Percentiles rank a stretch among this genome's conserved stretches.
Conservation (phyloP, 768 basidiomycete species). For the Russula foetens region DNA sequence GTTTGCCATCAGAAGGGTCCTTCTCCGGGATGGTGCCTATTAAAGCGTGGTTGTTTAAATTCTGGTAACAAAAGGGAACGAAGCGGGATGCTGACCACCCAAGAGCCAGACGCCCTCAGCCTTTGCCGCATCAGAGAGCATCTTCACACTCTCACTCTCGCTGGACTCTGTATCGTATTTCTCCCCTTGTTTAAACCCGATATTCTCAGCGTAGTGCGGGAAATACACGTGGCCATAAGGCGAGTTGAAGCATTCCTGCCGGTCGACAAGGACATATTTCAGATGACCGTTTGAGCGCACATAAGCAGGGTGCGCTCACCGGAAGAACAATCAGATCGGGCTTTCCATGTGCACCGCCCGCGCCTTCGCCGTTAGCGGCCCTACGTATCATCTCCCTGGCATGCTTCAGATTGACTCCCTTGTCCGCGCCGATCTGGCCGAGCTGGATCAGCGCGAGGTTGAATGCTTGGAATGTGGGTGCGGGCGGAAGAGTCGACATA, state of each 20-base stretch:
- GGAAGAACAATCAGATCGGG: conserved; percentile 82
- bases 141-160: conserved; percentile 68
- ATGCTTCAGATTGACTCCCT: conserved; percentile 72
- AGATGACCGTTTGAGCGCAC: conserved; percentile 23
- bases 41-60: not conserved
- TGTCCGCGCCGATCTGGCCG: conserved; percentile 62
- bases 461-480: conserved; percentile 57
- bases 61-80: not conserved
- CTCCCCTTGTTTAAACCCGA: conserved; percentile 51
- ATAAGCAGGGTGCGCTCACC: conserved; percentile 33
- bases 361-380: conserved; percentile 40
- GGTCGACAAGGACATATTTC: not conserved
- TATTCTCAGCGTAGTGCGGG: conserved; percentile 74
- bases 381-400: conserved; percentile 73
- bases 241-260: conserved; percentile 78
- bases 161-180: conserved; percentile 48
- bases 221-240: conserved; percentile 78
- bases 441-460: conserved; percentile 87
- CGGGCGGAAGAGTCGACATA: conserved; percentile 15
- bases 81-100: conserved; percentile 50
- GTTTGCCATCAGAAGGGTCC: conserved; percentile 47
- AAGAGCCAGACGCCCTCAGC: conserved; percentile 81
- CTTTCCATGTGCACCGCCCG: conserved; percentile 35
- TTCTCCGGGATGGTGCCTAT: conserved; percentile 90
- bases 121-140: conserved; percentile 76